A percentile compares a stretch with the other conserved stretches of the same genome.
phyloP scores from a whole-genome alignment of 2,329 filamentous ascomycete genomes.

The Cephalotrichum gorgonifer region DNA sequence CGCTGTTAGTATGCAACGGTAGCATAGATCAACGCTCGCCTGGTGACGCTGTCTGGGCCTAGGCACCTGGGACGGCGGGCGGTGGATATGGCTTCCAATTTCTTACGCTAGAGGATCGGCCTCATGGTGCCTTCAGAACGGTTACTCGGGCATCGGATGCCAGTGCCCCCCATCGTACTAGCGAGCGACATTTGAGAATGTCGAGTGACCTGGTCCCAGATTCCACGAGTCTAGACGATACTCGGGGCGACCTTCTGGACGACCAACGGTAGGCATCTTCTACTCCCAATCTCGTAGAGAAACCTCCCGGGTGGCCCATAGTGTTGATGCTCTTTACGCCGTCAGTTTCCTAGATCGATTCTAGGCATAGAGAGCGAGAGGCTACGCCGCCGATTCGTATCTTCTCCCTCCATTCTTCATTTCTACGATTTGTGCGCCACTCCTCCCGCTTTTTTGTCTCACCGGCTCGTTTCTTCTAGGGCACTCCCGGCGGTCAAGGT shows the following conservation, averaged over 20 bases:
- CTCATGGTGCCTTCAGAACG: no score
- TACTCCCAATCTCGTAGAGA: no score
- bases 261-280: no score
- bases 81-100: no score
- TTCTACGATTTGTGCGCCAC: background rate
- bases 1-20: background rate
- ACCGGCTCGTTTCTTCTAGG: background rate
- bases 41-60: no score
- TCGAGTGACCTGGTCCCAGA: background rate
- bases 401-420: background rate
- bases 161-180: background rate
- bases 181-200: background rate
- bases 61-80: no score
- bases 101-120: no score
- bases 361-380: background rate
- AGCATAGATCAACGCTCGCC: no score
- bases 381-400: background rate
- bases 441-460: background rate
- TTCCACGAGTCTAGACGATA: background rate
- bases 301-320: no score
- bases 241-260: background rate
- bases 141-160: no score
- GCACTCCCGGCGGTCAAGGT: background rate
- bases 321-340: background rate
- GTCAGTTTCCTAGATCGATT: background rate